These are phyloP conservation scores for Cladosporium sp. DNA, from an alignment of 2,329 filamentous ascomycete genomes.

Conservation along the genomic window DNA sequence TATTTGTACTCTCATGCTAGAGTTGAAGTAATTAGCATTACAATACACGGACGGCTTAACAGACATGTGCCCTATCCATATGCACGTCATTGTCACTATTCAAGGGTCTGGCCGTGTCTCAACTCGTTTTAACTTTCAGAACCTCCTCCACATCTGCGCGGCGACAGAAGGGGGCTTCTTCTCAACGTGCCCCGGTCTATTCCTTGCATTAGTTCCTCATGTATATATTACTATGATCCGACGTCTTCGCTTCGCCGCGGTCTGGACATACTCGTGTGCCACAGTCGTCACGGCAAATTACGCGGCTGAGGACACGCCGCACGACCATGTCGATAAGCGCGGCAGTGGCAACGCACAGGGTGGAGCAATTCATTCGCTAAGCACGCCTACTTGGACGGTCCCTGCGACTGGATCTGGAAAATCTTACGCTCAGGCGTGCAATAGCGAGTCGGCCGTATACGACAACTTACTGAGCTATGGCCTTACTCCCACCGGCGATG, in stretches of 20 bases:
- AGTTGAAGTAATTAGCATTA: not conserved
- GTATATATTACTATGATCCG: conserved; percentile 4
- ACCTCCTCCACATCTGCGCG: not conserved
- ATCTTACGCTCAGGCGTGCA: conserved; percentile 14
- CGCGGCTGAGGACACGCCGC: not conserved
- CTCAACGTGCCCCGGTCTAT: not conserved
- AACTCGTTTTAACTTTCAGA: not conserved
- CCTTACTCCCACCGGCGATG: conserved; percentile 1
- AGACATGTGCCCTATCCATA: not conserved
- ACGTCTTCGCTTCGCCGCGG: not conserved
- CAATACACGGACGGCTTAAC: not conserved
- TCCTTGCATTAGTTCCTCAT: conserved; percentile 7
- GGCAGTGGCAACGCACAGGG: not conserved
- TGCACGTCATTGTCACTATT: not conserved
- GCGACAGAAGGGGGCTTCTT: conserved; percentile 5
- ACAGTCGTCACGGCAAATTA: not conserved
- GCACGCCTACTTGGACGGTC: conserved; percentile 16
- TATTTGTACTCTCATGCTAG: not conserved
- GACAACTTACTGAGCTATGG: conserved; percentile 19
- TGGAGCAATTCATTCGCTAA: conserved; percentile 6
- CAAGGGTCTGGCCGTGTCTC: not conserved
- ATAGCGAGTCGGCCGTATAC: conserved; percentile 8
- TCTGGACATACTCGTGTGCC: not conserved
- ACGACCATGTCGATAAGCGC: not conserved
- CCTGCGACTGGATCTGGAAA: conserved; percentile 15